phyloP scores from a whole-genome alignment of 2,329 filamentous ascomycete species.

The Stagonosporopsis tanaceti region DNA sequence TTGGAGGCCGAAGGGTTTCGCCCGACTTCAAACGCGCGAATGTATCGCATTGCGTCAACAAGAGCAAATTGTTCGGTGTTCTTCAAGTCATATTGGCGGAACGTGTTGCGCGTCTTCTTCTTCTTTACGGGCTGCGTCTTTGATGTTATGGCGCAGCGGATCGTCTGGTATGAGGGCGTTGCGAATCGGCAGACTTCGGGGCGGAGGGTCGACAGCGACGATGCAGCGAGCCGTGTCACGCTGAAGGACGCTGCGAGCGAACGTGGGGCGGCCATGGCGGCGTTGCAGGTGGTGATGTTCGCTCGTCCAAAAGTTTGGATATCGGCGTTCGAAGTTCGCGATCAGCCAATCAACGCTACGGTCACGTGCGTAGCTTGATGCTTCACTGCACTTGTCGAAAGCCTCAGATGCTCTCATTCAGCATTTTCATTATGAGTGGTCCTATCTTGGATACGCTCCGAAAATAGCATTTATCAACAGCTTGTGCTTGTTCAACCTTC shows the following conservation, averaged over 20 bases:
- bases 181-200: slow-evolving; percentile 32
- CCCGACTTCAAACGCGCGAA: slow-evolving; percentile 92
- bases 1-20: slow-evolving; percentile 75
- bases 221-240: slow-evolving; percentile 31
- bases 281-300: slow-evolving; percentile 11
- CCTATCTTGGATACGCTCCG: too few species aligned
- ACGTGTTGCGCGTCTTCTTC: slow-evolving; percentile 72
- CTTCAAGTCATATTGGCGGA: slow-evolving; percentile 68
- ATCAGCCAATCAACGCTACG: neutral
- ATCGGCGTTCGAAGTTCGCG: neutral
- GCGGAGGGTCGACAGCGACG: slow-evolving; percentile 17
- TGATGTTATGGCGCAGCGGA: slow-evolving; percentile 53
- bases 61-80: slow-evolving; percentile 78
- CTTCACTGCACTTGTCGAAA: too few species aligned
- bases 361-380: neutral
- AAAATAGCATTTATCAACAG: too few species aligned
- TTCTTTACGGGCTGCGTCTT: slow-evolving; percentile 52
- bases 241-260: slow-evolving; percentile 45
- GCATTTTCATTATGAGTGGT: too few species aligned
- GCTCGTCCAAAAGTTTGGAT: slow-evolving; percentile 15
- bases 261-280: slow-evolving; percentile 47
- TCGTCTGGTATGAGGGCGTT: slow-evolving; percentile 45
- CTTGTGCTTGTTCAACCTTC: too few species aligned
- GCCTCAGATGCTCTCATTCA: too few species aligned
- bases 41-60: slow-evolving; percentile 94